Evolutionary conservation across 2,329 filamentous ascomycete genomes (phyloP), one percentile per base, ranked within the genome.

Genomic region (Cryphonectria japonica): DNA sequence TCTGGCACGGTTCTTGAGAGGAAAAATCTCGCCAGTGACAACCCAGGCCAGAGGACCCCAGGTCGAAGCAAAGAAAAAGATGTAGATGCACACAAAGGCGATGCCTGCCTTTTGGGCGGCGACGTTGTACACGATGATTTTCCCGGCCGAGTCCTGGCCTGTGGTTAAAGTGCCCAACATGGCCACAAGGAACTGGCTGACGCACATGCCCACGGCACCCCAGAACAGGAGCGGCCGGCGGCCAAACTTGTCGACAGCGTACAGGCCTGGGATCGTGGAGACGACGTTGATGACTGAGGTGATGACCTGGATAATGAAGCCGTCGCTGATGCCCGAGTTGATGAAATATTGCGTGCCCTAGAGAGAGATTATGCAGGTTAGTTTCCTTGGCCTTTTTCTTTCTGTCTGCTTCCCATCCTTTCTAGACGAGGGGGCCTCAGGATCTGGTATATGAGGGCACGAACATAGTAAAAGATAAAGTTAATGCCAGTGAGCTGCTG

Each of bases 11-110:
- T 84, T 83, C 81, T 87, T 88, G 63, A 91, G 84, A 1, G 88
- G 88, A 79, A 85, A 91, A 75, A 91, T 89, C 78, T 91, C 89
- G 71, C 88, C 86, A 0, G 85, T 88, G 22, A 89, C 85, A 52
- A 87, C 85, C 85, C 85, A 86, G 46, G 79, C 79, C 2, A 83
- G 76, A 0, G 86, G 86, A 0, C 91, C 91, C 91, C 91, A 93
- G 1, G 90, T 91, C 3, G 87, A 86, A 57, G 91, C 91, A 75
- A 93, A 93, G 85, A 92, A 92, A 84, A 92, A 92, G 79, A 93
- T 93, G 81, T 90, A 93, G 75, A 92, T 85, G 80, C 90, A 92
- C 43, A 90, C 83, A 71, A 91, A 91, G 2, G 88, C 85, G 32
- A 91, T 88, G 37, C 84, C 83, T 0, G 85, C 85, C 76, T 87